Conservation (phyloP, 2,329 filamentous ascomycete species). For the Pseudopithomyces maydicus region DNA sequence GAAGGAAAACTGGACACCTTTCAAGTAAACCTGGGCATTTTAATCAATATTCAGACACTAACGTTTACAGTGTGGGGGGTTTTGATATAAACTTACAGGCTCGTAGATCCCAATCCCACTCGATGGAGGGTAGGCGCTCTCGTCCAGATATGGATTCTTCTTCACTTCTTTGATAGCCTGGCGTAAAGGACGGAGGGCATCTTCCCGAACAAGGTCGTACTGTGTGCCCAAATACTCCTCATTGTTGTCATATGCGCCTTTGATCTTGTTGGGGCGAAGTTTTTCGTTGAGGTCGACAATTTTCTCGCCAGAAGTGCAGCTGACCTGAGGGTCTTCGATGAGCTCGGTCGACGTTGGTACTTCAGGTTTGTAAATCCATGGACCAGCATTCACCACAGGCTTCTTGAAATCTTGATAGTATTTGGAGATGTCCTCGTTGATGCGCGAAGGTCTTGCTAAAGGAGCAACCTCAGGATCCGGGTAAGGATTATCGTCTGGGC, state of each 20-base stretch:
- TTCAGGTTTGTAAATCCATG: slow-evolving; percentile 53
- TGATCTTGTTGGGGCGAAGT: slow-evolving; percentile 34
- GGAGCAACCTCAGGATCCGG: slow-evolving; percentile 21
- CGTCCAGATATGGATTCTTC: slow-evolving; percentile 59
- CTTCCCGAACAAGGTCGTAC: slow-evolving; percentile 77
- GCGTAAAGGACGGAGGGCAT: slow-evolving; percentile 71
- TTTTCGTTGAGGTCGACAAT: slow-evolving; percentile 28
- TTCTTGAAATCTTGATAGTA: slow-evolving; percentile 28
- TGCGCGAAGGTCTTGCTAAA: slow-evolving; percentile 8
- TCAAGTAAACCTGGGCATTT: slow-evolving; percentile 64
- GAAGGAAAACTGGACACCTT: slow-evolving; percentile 66
- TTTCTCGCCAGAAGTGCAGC: slow-evolving; percentile 2
- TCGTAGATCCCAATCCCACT: slow-evolving; percentile 44
- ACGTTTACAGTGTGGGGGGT: neutral
- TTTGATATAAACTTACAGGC: slow-evolving; percentile 23
- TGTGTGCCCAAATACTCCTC: slow-evolving; percentile 73
- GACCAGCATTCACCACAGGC: slow-evolving; percentile 17
- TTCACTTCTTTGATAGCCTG: slow-evolving; percentile 66
- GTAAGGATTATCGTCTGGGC: neutral
- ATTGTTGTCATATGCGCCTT: slow-evolving; percentile 63
- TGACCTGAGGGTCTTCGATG: slow-evolving; percentile 16
- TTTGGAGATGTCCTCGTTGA: slow-evolving; percentile 31
- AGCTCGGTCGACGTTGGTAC: slow-evolving; percentile 62
- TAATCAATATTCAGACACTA: neutral
- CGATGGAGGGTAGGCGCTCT: slow-evolving; percentile 53